These are phyloP conservation scores for Betula pendula DNA, from an alignment of 306 rosid genomes.

Conservation along the genomic window DNA sequence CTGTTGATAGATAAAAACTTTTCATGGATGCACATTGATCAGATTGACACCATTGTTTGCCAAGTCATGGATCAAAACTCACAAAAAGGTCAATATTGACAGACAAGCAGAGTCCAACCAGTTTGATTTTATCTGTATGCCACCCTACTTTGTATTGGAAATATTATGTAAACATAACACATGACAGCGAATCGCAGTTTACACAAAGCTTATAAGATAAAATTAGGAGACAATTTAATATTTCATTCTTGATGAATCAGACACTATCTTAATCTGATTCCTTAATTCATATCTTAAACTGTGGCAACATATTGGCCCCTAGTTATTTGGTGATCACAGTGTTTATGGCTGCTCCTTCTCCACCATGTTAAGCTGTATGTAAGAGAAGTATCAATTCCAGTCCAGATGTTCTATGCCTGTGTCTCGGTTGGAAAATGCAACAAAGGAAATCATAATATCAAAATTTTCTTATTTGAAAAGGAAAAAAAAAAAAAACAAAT, in stretches of 20 bases:
- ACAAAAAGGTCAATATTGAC: no score
- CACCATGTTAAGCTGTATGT: not conserved
- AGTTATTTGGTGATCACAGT: not conserved
- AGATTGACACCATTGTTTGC: no score
- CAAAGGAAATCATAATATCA: not conserved
- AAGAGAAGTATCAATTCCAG: not conserved
- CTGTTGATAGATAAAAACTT: no score
- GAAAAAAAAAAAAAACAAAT: not conserved
- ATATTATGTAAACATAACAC: not conserved
- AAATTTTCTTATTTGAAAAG: not conserved
- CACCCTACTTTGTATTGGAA: conserved; percentile 1
- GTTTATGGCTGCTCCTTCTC: not conserved
- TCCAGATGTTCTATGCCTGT: not conserved
- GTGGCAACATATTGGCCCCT: not conserved
- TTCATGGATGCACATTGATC: no score
- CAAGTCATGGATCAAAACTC: no score
- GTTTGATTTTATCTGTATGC: not conserved
- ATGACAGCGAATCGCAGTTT: not conserved
- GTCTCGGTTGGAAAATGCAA: not conserved
- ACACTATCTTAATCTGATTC: not conserved
- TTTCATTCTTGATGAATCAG: not conserved
- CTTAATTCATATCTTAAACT: not conserved
- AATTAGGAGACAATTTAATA: not conserved
- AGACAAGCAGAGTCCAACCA: no score
- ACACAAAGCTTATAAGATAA: not conserved